phyloP scores from a whole-genome alignment of 345 rosid species.

The Pistacia integerrima region DNA sequence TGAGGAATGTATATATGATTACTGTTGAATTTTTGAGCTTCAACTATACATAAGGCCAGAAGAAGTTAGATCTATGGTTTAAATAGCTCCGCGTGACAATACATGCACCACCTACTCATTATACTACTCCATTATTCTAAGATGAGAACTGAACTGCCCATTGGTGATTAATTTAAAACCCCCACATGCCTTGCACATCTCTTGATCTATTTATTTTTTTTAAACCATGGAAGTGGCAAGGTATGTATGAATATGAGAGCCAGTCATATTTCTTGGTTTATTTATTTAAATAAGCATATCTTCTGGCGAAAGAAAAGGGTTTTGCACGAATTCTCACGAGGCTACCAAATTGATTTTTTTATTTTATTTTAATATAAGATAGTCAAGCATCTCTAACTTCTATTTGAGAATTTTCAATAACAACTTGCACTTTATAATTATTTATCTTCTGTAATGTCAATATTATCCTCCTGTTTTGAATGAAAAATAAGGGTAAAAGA shows the following conservation, averaged over 20 bases:
- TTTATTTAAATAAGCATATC: constrained; percentile 5
- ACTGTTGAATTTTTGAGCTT: neutral
- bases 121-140: neutral
- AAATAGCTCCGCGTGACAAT: constrained; percentile 33
- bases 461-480: neutral
- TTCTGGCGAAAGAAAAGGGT: constrained; percentile 44
- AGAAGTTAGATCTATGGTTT: constrained; percentile 12
- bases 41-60: too few relatives aligned
- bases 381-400: neutral
- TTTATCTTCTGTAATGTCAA: neutral
- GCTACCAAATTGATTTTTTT: constrained; percentile 11
- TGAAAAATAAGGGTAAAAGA: neutral
- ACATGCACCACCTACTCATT: constrained; percentile 29
- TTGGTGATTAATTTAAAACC: neutral
- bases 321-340: constrained; percentile 32
- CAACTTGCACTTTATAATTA: neutral
- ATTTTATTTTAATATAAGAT: neutral
- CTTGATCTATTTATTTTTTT: constrained; percentile 12
- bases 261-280: neutral
- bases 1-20: neutral
- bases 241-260: neutral
- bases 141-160: neutral
- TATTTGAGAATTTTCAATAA: neutral
- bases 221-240: neutral
- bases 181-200: constrained; percentile 19